phyloP scores from a whole-genome alignment of 2,329 filamentous ascomycete species.

The Hymenoscyphus infarciens region DNA sequence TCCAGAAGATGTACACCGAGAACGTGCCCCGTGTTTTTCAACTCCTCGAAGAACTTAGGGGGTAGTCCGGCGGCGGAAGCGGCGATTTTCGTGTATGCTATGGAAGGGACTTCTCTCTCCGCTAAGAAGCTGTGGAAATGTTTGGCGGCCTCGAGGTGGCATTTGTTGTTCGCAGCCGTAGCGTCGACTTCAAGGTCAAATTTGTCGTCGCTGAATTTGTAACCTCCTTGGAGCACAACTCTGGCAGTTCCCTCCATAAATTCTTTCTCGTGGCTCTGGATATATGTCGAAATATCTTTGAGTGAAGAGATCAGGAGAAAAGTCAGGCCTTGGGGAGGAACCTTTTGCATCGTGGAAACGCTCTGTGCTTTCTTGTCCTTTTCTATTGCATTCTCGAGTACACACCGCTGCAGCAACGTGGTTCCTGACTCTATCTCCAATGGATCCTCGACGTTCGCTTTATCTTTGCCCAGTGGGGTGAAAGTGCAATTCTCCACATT shows the following conservation, averaged over 20 bases:
- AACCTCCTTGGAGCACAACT: background rate
- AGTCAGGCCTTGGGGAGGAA: background rate
- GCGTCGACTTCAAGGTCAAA: background rate
- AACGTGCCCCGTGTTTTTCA: background rate
- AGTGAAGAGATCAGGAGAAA: background rate
- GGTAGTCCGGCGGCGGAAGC: background rate
- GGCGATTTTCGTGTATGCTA: background rate
- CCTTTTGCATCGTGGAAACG: too few relatives aligned
- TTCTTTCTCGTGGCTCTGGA: background rate
- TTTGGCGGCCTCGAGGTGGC: background rate
- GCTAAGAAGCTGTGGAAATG: background rate
- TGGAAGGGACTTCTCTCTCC: background rate
- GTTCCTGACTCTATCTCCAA: background rate
- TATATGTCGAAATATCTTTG: background rate
- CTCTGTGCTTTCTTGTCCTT: background rate
- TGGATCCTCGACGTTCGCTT: background rate
- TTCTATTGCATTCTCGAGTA: background rate
- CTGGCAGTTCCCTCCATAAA: background rate
- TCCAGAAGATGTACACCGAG: background rate
- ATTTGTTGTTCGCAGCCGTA: background rate
- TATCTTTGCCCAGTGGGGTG: background rate
- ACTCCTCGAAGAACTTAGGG: background rate
- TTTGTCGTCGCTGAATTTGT: background rate
- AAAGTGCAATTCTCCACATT: background rate
- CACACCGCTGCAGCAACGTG: background rate